Base-by-base conservation (phyloP, 1,139 yeast genomes). In the Geotrichum cucujoidarum region DNA sequence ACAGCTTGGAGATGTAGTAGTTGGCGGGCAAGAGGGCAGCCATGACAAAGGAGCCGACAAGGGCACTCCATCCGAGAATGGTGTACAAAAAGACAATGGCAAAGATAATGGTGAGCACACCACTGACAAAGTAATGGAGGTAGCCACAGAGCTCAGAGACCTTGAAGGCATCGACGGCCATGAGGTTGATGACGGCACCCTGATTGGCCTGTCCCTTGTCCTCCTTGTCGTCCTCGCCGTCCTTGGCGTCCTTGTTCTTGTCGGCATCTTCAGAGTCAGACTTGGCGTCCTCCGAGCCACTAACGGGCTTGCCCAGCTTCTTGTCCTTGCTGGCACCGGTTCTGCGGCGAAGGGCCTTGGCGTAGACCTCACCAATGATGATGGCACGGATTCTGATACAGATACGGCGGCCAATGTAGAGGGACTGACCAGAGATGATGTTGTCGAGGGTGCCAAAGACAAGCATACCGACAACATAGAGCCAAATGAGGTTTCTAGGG, bases 121-220 rank as follows among this genome's bases (percentile, higher is more conserved):
- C 81, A 50, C 84, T 80, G 22, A 86, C 82, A 62, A 89, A 81
- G 58, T 77, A 83, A 64, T 90, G 96, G 54, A 89, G 70, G 62
- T 90, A 89, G 36, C 95, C 95, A 70, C 95, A 83, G 16, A 48
- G 32, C 69, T 89, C 97, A 32, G 95, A 82, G 21, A 92, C 88
- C 65, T 89, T 88, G 69, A 85, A 88, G 6, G 97, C 94, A 70
- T 90, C 98, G 48, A 90, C 90, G 31, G 97, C 88, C 96, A 90
- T 89, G 59, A 90, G 75, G 63, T 90, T 90, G 62, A 92, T 89
- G 56, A 92, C 87, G 10, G 95, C 92, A 57, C 98, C 98, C 51
- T 87, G 66, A 62, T 88, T 90, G 20, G 86, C 83, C 38, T 86
- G 81, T n/a, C 55, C 56, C 4, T 57, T 59, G 17, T 60, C 64